phyloP scores from a whole-genome alignment of 148 eudicot genomes.

The Polygonum aviculare region DNA sequence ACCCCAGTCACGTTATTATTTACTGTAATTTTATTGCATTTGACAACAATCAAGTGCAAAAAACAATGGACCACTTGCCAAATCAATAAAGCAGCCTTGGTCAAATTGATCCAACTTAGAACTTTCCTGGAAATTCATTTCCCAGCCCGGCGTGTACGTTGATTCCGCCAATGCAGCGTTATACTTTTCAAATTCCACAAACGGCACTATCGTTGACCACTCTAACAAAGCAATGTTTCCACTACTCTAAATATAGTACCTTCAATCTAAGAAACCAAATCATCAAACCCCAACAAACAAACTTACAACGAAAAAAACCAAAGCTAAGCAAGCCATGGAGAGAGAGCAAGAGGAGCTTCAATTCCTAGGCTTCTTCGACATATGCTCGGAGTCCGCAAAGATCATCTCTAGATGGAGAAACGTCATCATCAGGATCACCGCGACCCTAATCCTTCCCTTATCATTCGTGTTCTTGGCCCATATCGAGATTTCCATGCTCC shows the following conservation, averaged over 20 bases:
- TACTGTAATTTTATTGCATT: too few species aligned
- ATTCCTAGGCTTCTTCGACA: constrained; percentile 38
- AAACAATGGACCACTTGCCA: too few species aligned
- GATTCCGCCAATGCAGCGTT: not conserved
- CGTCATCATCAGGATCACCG: constrained; percentile 25
- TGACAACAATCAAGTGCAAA: too few species aligned
- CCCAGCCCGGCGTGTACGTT: not conserved
- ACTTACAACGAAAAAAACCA: not conserved
- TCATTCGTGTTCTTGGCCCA: constrained; percentile 28
- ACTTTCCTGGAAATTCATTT: not conserved
- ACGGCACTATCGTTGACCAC: not conserved
- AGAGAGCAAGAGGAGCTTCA: constrained; percentile 43
- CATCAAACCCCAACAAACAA: not conserved
- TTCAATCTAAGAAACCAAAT: not conserved
- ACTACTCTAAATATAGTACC: not conserved
- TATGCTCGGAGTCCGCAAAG: constrained; percentile 25
- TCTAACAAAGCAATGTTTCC: not conserved
- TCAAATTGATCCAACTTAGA: not conserved
- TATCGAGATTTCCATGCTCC: constrained; percentile 20
- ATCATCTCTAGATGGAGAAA: constrained; percentile 17
- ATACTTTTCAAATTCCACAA: not conserved
- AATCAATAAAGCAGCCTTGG: too few species aligned
- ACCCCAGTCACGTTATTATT: too few species aligned
- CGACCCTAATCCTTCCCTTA: constrained; percentile 29
- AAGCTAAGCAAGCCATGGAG: constrained; percentile 18